Base-by-base conservation (phyloP, 2,329 filamentous ascomycete genomes). In the Exophiala alcalophila region DNA sequence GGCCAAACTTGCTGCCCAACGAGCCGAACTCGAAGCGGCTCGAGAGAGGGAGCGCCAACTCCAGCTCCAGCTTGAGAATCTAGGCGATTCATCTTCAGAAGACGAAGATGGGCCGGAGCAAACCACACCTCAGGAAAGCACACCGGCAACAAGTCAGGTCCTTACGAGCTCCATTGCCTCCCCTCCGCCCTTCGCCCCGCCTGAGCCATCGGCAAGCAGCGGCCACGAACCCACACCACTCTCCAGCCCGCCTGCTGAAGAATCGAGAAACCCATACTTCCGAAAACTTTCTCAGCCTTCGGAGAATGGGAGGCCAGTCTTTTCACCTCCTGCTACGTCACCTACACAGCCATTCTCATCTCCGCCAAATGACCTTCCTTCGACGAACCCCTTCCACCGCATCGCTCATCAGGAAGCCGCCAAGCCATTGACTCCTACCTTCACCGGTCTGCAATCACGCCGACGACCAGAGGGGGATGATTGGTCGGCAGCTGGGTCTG, bases 301-400 rank as follows among this genome's bases (percentile, higher is more conserved):
- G 12, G 68, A 78, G 8, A 65, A 72, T 39, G 47, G 40, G n/a
- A 43, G 28, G 23, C 62, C 69, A 29, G 57, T 65, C 10, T 58
- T 68, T 20, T 60, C 69, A 51, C 66, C 67, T 49, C 65, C 69
- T 38, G 69, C 70, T 11, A 63, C 72, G 20, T 60, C 69, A 16
- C 59, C 72, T 15, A 60, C 71, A 33, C 51, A 52, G 26, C 33
- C 45, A 10, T 55, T 55, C 30, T 61, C 67, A 11, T 61, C 71
- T 24, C 11, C 61, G 65, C 12, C 64, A 65, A 16, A 63, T 62
- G 19, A 61, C 63, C 75, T 82, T 32, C 74, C 78, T 16, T 90
- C 86, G n/a, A 97, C 87, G 7, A 98, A 98, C 61, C 92, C 92
- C 4, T 98, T 97, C 80, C 86, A 94, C 64, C 85, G 89, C 43